These are phyloP conservation scores for Suhomyces maxii DNA, from an alignment of 1,139 yeast genomes.

Conservation along the genomic window DNA sequence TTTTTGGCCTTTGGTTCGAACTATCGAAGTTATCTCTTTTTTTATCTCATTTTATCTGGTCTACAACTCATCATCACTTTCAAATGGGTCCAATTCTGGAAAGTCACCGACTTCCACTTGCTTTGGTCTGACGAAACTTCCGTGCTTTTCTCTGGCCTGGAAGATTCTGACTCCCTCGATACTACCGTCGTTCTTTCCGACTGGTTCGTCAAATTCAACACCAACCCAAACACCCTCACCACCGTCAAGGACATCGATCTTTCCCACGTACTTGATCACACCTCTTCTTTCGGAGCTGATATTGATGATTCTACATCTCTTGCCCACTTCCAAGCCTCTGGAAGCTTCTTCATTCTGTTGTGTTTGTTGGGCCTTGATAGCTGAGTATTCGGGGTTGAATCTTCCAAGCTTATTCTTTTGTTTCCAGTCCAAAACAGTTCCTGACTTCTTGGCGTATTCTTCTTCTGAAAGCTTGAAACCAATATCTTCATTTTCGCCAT, in stretches of 20 bases:
- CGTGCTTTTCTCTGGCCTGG: slow-evolving; percentile 40
- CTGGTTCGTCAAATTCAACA: slow-evolving; percentile 51
- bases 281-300: slow-evolving; percentile 66
- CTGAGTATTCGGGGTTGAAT: slow-evolving; percentile 57
- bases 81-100: slow-evolving; percentile 46
- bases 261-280: slow-evolving; percentile 64
- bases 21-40: too few species aligned
- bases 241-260: slow-evolving; percentile 56
- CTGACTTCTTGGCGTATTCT: slow-evolving; percentile 60
- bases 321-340: slow-evolving; percentile 29
- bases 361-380: slow-evolving; percentile 24
- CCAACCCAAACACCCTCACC: slow-evolving; percentile 48
- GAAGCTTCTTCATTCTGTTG: slow-evolving; percentile 26
- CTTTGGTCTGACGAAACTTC: slow-evolving; percentile 52
- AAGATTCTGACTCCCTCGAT: slow-evolving; percentile 37
- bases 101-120: slow-evolving; percentile 55
- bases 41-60: background rate
- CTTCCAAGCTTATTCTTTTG: slow-evolving; percentile 65
- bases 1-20: background rate
- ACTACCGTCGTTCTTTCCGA: slow-evolving; percentile 46
- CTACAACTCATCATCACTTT: slow-evolving; percentile 34
- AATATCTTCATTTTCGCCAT: slow-evolving; percentile 38
- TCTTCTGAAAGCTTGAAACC: slow-evolving; percentile 60
- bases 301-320: slow-evolving; percentile 43
- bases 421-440: slow-evolving; percentile 80